Percentiles rank a stretch among this genome's conserved stretches.
Evolutionary conservation across 1,284 basidiomycete species (phyloP).

Genomic region (Irpex sp.): DNA sequence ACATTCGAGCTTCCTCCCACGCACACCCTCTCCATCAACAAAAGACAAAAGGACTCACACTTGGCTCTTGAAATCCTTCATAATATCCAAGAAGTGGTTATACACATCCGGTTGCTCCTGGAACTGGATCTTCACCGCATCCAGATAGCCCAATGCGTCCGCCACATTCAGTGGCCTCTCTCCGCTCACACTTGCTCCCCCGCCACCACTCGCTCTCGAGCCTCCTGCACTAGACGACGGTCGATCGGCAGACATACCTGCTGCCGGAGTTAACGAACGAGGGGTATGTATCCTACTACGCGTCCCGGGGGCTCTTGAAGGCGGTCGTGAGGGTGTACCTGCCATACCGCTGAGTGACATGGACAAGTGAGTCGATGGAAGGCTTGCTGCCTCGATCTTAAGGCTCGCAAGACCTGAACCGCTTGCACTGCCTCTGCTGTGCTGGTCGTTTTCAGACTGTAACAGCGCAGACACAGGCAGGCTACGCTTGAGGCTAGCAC

Average conservation of each 20-base stretch:
- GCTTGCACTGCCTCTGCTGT: neutral
- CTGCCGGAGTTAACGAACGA: neutral
- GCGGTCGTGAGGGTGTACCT: neutral
- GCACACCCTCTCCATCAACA: neutral
- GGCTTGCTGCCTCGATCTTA: neutral
- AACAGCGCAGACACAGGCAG: neutral
- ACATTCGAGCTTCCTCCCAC: neutral
- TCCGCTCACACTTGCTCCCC: neutral
- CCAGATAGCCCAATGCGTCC: constrained; percentile 95
- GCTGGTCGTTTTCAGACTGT: neutral
- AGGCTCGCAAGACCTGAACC: too few relatives aligned
- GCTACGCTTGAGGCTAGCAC: neutral
- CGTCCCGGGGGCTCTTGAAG: neutral
- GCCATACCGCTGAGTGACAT: neutral
- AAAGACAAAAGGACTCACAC: constrained; percentile 52
- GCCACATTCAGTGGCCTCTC: constrained; percentile 67
- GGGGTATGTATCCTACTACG: neutral
- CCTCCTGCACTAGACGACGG: neutral
- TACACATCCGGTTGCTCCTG: constrained; percentile 92
- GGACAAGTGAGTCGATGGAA: neutral
- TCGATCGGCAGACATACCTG: neutral
- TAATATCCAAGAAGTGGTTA: constrained; percentile 96
- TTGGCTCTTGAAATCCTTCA: constrained; percentile 99
- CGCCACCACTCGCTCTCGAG: neutral
- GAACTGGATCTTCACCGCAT: constrained; percentile 95